Percentiles rank a stretch among this genome's conserved stretches.
phyloP scores from a whole-genome alignment of 345 rosid genomes.

The Moringa oleifera region DNA sequence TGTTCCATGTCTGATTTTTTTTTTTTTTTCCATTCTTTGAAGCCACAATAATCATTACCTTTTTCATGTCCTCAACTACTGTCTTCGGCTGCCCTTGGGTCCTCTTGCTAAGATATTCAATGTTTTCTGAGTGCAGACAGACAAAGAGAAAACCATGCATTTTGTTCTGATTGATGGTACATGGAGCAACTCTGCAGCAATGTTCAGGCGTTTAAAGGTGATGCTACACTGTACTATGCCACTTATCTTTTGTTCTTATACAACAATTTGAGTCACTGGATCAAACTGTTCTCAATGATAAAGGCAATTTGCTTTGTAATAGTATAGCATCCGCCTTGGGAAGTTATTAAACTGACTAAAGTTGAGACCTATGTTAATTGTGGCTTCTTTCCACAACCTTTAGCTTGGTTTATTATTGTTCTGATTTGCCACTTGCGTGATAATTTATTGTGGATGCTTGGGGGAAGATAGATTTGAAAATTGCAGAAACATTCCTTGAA shows the following conservation, averaged over 20 bases:
- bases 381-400: not conserved
- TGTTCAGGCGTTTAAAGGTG: constrained; percentile 93
- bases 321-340: not conserved
- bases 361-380: not conserved
- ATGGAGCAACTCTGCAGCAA: constrained; percentile 96
- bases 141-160: constrained; percentile 45
- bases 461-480: not conserved
- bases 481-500: not conserved
- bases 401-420: not conserved
- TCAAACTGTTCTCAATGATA: not conserved
- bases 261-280: not conserved
- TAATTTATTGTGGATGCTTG: too few relatives aligned
- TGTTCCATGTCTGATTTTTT: too few relatives aligned
- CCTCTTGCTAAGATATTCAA: not conserved
- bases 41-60: not conserved
- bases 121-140: constrained; percentile 25
- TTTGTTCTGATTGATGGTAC: constrained; percentile 90
- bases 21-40: not conserved
- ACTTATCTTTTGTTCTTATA: not conserved
- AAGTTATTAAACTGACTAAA: not conserved
- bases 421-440: too few relatives aligned
- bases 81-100: not conserved
- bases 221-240: not conserved
- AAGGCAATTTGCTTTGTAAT: not conserved
- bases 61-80: not conserved